phyloP scores from a whole-genome alignment of 1,284 basidiomycete genomes.

The Marasmius fiardii region DNA sequence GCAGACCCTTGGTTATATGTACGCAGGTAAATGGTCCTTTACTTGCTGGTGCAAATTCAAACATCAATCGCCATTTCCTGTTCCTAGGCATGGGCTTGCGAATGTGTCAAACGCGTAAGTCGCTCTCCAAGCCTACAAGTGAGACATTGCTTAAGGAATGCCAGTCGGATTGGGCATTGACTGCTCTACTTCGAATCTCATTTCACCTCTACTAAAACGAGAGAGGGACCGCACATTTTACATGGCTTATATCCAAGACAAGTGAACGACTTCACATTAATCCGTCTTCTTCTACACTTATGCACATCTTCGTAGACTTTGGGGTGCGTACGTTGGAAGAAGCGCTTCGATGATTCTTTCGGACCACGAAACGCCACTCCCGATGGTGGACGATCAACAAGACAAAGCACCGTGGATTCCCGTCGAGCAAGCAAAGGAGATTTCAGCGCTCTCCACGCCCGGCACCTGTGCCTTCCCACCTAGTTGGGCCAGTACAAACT shows the following conservation, averaged over 20 bases:
- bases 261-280: neutral
- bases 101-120: slow-evolving; percentile 24
- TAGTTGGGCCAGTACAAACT: neutral
- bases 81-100: slow-evolving; percentile 34
- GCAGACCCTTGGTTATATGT: slow-evolving; percentile 55
- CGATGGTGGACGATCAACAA: neutral
- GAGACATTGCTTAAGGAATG: too few species aligned
- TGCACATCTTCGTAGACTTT: neutral
- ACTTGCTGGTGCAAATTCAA: slow-evolving; percentile 51
- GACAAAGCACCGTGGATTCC: neutral
- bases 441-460: neutral
- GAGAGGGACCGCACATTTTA: neutral
- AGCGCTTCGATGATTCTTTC: neutral
- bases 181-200: slow-evolving; percentile 33
- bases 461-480: too few species aligned
- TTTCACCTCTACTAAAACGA: neutral
- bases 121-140: too few species aligned
- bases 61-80: slow-evolving; percentile 26
- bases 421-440: neutral
- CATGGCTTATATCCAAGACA: slow-evolving; percentile 1
- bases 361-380: slow-evolving; percentile 1
- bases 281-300: too few species aligned
- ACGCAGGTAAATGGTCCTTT: slow-evolving; percentile 43
- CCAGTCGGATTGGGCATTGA: slow-evolving; percentile 59
- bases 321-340: neutral